A percentile compares a stretch with the other conserved stretches of the same genome.
These are phyloP conservation scores for Pichiaceae sp. DNA, from an alignment of 1,139 yeast species.

Conservation along the genomic window DNA sequence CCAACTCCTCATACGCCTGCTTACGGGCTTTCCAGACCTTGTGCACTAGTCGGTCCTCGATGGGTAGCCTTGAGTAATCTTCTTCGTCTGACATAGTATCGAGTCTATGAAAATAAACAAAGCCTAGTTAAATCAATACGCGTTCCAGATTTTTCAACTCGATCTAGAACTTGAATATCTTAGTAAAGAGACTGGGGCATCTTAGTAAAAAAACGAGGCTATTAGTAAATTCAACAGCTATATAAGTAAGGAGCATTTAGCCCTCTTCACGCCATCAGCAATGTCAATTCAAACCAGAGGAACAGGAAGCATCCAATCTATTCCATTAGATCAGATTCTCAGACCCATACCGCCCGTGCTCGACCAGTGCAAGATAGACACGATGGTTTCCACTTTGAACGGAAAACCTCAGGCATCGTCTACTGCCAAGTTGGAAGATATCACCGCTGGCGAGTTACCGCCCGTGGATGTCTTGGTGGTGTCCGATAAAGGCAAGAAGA, in stretches of 20 bases:
- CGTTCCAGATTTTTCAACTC: too few relatives aligned
- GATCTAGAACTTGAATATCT: too few relatives aligned
- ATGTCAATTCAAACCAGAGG: conserved; percentile 38
- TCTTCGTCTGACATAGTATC: conserved; percentile 8
- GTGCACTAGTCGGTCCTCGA: conserved; percentile 60
- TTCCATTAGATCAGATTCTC: conserved; percentile 58
- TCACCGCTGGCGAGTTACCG: conserved; percentile 59
- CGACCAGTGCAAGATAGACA: conserved; percentile 60
- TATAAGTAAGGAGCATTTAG: too few relatives aligned
- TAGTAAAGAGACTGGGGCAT: too few relatives aligned
- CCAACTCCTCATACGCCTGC: conserved; percentile 68
- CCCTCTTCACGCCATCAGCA: too few relatives aligned
- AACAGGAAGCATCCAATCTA: conserved; percentile 37
- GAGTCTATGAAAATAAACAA: too few relatives aligned
- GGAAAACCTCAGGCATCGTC: conserved; percentile 58
- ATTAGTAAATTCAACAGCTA: too few relatives aligned
- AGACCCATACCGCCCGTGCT: conserved; percentile 83
- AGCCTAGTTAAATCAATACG: too few relatives aligned
- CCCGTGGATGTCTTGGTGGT: conserved; percentile 70
- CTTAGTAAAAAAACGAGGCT: too few relatives aligned
- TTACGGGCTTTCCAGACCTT: conserved; percentile 87
- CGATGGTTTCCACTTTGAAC: conserved; percentile 68
- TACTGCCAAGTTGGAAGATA: conserved; percentile 50
- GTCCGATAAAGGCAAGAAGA: conserved; percentile 48
- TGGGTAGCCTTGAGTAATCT: conserved; percentile 56